Conservation (phyloP, 2,329 filamentous ascomycete species). For the Microascus cirrosus region DNA sequence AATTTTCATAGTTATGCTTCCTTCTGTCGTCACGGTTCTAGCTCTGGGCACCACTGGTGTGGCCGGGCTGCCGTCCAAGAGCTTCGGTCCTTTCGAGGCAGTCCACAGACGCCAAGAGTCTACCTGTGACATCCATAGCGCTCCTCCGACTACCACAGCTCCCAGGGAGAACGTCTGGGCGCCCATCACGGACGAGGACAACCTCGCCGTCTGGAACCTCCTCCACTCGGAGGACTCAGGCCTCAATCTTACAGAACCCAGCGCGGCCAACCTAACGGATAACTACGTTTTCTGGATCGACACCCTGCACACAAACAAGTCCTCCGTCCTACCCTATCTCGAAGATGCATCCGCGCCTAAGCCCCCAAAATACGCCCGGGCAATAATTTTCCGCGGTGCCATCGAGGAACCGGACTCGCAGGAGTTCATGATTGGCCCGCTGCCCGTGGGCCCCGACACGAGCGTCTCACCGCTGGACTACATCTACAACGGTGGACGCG, state of each 20-base stretch:
- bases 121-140: slow-evolving; percentile 6
- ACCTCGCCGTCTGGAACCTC: slow-evolving; percentile 28
- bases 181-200: slow-evolving; percentile 27
- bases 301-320: slow-evolving; percentile 35
- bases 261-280: slow-evolving; percentile 24
- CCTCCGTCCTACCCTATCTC: slow-evolving; percentile 29
- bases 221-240: slow-evolving; percentile 23
- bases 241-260: slow-evolving; percentile 31
- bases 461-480: slow-evolving; percentile 26
- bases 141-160: slow-evolving; percentile 14
- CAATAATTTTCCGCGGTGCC: slow-evolving; percentile 31
- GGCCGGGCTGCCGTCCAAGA: background rate
- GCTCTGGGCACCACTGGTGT: background rate
- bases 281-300: slow-evolving; percentile 36
- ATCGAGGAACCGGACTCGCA: slow-evolving; percentile 28
- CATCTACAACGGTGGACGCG: slow-evolving; percentile 28
- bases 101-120: background rate
- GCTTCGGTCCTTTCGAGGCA: background rate
- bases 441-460: slow-evolving; percentile 27
- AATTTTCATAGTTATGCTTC: background rate
- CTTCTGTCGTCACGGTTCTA: background rate
- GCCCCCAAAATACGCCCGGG: slow-evolving; percentile 31
- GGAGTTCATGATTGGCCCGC: slow-evolving; percentile 37
- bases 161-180: slow-evolving; percentile 29
- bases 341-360: slow-evolving; percentile 18